Base-by-base conservation (phyloP, 768 basidiomycete species). In the Myochromella boudieri region DNA sequence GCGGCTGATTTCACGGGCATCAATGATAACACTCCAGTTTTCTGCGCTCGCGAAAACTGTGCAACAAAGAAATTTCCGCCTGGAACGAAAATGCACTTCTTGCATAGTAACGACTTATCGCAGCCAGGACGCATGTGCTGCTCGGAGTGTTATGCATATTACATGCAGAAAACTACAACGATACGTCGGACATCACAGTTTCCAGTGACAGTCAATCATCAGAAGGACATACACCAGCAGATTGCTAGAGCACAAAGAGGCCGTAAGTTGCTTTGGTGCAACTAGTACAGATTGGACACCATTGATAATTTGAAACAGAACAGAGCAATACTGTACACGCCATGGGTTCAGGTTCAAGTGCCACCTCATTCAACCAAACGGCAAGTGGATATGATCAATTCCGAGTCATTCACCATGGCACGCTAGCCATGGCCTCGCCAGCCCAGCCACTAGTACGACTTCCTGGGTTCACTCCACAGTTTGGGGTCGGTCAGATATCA, bases 1-100 rank as follows among this genome's bases (percentile, higher is more conserved):
- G 28, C 42, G 14, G 48, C 48, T 33, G 48, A 49, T 10, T 49
- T 49, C 29, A 49, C 48, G 8, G 17, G 42, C 14, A 31, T 29
- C 6, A 11, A 41, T 17, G 14, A 39, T n/a, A 46, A 17, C 11
- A 15, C 29, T 6, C 20, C 34, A 12, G 26, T 46, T 24, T 12
- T 32, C 28, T 22, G 37, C 40, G 39, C 27, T 7, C 39, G 29
- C 7, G 18, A 46, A 29, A 33, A 39, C 9, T 40, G 46, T 36
- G 20, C 32, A 25, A 33, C 22, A 7, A 31, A 17, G 17, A 28
- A 7, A 15, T 41, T 27, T 41, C 46, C 37, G 5, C 9, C 28
- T 3, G 28, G 29, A 24, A 40, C 46, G 17, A 21, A 40, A 21
- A 15, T 47, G 29, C n/a, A 45, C 6, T 37, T 27, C 15, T 25